phyloP scores from a whole-genome alignment of 257 asterid genomes.

The Eustoma russellianum region DNA sequence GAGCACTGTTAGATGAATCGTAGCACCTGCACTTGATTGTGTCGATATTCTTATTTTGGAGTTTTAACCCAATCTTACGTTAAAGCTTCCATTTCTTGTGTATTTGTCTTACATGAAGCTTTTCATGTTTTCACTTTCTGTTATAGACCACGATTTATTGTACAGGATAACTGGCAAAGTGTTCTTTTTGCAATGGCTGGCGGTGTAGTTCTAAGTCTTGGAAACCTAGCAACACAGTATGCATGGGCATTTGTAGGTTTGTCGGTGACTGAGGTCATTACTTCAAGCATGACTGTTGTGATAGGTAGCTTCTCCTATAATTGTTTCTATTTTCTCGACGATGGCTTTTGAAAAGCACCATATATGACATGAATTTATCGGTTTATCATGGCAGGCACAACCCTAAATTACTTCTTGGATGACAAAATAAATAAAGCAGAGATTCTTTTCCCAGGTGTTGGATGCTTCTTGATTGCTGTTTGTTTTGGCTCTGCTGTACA shows the following conservation, averaged over 20 bases:
- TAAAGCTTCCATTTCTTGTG: not conserved
- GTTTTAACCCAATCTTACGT: no score
- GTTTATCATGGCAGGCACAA: slow-evolving; percentile 48
- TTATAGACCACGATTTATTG: not conserved
- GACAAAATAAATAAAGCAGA: slow-evolving; percentile 82
- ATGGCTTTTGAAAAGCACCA: no score
- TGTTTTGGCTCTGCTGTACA: slow-evolving; percentile 79
- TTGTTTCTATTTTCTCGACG: not conserved
- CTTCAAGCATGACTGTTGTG: slow-evolving; percentile 84
- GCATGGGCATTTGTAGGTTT: slow-evolving; percentile 97
- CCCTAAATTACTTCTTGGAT: slow-evolving; percentile 79
- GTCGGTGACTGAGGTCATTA: slow-evolving; percentile 80
- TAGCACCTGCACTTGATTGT: no score
- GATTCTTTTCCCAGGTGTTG: slow-evolving; percentile 92
- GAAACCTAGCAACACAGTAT: slow-evolving; percentile 83
- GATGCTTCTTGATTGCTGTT: slow-evolving; percentile 84
- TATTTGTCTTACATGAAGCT: not conserved
- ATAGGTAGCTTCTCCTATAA: slow-evolving; percentile 48
- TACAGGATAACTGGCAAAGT: slow-evolving; percentile 79
- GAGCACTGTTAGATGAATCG: no score
- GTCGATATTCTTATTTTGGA: no score
- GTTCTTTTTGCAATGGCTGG: slow-evolving; percentile 87
- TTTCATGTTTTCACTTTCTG: not conserved
- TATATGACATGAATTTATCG: not conserved
- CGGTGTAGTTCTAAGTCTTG: slow-evolving; percentile 80